Conservation (phyloP, 2,329 filamentous ascomycete genomes). For the Ilyonectria mors-panacis region DNA sequence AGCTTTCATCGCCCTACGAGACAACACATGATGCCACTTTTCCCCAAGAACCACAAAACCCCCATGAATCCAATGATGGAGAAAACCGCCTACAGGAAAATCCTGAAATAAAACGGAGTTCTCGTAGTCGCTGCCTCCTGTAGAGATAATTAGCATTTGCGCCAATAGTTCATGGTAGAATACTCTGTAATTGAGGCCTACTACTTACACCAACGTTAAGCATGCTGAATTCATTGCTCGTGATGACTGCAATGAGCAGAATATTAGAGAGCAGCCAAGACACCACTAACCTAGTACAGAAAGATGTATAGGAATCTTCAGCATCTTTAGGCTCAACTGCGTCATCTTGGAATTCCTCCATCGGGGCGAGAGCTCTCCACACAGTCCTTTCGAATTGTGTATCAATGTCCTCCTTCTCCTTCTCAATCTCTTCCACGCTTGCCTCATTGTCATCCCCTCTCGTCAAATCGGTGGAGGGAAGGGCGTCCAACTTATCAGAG, state of each 20-base stretch:
- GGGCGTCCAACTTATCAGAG: conserved; percentile 14
- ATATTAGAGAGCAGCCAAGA: conserved; percentile 17
- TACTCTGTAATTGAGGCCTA: too few relatives aligned
- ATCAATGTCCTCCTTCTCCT: conserved; percentile 19
- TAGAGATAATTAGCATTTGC: background rate
- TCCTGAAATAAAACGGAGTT: conserved; percentile 89
- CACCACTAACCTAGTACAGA: conserved; percentile 13
- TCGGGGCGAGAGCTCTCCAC: conserved; percentile 6
- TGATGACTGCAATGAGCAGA: conserved; percentile 1
- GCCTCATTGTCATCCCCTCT: conserved; percentile 17
- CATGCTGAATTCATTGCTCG: conserved; percentile 2
- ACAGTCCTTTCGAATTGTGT: conserved; percentile 23
- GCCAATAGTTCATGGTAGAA: background rate
- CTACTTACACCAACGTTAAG: conserved; percentile 14
- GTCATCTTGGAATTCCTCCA: background rate
- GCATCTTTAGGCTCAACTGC: conserved; percentile 9
- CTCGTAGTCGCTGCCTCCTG: conserved; percentile 61
- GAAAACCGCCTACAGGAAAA: conserved; percentile 85
- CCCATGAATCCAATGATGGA: conserved; percentile 90
- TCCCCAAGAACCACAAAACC: conserved; percentile 92
- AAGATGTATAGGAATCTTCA: conserved; percentile 23
- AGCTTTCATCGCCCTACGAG: conserved; percentile 71
- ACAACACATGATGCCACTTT: conserved; percentile 95
- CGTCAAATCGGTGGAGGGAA: conserved; percentile 10
- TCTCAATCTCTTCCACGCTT: conserved; percentile 18